Evolutionary conservation across 345 rosid genomes (phyloP).

Genomic region (Dimocarpus longan): DNA sequence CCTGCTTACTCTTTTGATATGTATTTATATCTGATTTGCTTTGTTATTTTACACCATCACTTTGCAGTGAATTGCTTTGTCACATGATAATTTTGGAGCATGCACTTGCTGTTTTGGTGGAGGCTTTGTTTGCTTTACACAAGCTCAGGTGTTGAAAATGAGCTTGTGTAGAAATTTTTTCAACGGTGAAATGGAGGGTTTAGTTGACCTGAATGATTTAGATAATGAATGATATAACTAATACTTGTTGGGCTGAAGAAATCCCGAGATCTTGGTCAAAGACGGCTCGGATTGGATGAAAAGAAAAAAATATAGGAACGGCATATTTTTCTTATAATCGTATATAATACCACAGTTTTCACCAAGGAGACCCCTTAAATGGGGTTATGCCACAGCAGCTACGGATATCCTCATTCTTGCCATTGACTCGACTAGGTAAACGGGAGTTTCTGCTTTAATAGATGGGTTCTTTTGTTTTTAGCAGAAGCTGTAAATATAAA

Average conservation of each 20-base stretch:
- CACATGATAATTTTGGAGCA: conserved; percentile 40
- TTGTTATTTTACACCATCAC: background rate
- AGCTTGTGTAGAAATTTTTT: conserved; percentile 37
- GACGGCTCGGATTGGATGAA: conserved; percentile 25
- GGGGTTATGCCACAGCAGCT: conserved; percentile 30
- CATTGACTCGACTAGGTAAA: conserved; percentile 24
- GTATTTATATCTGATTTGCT: conserved; percentile 2
- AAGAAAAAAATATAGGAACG: conserved; percentile 12
- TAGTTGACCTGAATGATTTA: conserved; percentile 31
- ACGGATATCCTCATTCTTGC: conserved; percentile 35
- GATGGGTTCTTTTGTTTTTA: conserved; percentile 28
- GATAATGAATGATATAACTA: conserved; percentile 37
- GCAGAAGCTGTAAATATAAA: conserved; percentile 46
- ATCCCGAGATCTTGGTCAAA: conserved; percentile 29
- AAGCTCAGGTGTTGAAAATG: conserved; percentile 31
- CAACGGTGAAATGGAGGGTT: conserved; percentile 33
- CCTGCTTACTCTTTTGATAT: background rate
- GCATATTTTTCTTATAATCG: conserved; percentile 4
- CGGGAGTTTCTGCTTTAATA: conserved; percentile 27
- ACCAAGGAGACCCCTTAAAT: conserved; percentile 19
- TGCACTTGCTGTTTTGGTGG: conserved; percentile 38
- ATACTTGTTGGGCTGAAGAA: conserved; percentile 41
- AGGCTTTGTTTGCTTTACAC: conserved; percentile 35
- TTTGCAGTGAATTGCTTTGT: conserved; percentile 41
- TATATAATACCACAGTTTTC: conserved; percentile 34